Evolutionary conservation across 208 protist genomes (phyloP), one percentile per base, ranked within the genome.

Genomic region (Leishmania arabica): DNA sequence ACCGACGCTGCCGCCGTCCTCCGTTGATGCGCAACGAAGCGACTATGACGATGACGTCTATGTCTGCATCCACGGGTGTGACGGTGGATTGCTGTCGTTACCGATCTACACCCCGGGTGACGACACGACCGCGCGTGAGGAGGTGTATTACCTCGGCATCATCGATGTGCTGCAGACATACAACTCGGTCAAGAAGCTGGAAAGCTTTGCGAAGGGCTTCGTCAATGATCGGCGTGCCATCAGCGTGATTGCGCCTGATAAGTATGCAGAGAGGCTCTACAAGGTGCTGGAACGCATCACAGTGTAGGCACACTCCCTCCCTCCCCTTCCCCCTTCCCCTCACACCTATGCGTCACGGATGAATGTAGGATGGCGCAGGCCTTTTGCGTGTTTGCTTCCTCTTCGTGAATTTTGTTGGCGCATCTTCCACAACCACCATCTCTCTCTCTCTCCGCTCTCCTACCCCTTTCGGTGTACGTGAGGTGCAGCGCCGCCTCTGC

Each of bases 91-190:
- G 54, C 85, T 95, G 7, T 96, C 93, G 11, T 85, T 95, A 58
- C 92, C 92, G 15, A 95, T 98, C n/a, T 89, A 91, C 79, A 81
- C 83, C 62, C 74, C 83, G 0, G 89, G 86, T 49, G 95, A 96
- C 74, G 87, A 91, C 87, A 90, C 91, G 47, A 93, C 89, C 31
- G 88, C 86, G 70, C 88, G 91, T n/a, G 91, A 96, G 79, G 91
- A 97, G 65, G 90, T 98, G 64, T 98, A 98, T 86, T 97, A 97
- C 84, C 66, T 98, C 37, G 97, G 97, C 47, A 92, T 98, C 74
- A 98, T 98, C 78, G 97, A 99, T 80, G 95, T 99, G 15, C 86
- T 99, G 62, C 95, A 98, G 82, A 90, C 92, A 56, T 99, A 97
- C 89, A 97, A 92, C 81, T 86, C 87, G 9, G 84, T 84, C 19